Conservation (phyloP, 805 yeast genomes). For the Pichia phayaonensis region DNA sequence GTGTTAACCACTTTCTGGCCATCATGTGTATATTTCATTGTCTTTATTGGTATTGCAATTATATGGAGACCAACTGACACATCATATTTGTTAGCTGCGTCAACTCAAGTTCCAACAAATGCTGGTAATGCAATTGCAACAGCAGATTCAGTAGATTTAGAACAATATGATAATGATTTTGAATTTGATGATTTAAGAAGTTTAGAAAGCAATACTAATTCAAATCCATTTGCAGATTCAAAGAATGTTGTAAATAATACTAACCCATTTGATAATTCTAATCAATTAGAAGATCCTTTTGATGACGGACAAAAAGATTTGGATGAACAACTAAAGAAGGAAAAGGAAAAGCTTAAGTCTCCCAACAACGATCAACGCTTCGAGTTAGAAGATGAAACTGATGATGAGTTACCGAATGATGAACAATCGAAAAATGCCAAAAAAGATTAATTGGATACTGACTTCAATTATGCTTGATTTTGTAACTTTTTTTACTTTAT, state of each 20-base stretch:
- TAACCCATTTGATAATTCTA: constrained; percentile 28
- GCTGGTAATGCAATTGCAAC: constrained; percentile 34
- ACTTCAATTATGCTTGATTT: neutral
- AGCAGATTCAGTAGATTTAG: constrained; percentile 22
- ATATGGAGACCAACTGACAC: constrained; percentile 98
- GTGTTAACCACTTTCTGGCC: constrained; percentile 94
- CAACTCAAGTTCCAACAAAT: constrained; percentile 73
- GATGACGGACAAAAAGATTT: constrained; percentile 17
- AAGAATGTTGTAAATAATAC: constrained; percentile 7
- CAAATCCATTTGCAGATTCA: constrained; percentile 24
- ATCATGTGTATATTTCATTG: constrained; percentile 73
- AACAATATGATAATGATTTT: constrained; percentile 43
- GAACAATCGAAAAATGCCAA: neutral
- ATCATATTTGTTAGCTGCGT: constrained; percentile 88
- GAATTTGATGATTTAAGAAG: constrained; percentile 52
- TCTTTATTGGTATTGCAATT: constrained; percentile 76
- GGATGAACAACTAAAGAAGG: constrained; percentile 28
- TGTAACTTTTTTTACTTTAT: neutral
- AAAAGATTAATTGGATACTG: neutral
- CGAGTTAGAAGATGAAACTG: constrained; percentile 26
- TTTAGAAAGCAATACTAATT: constrained; percentile 32
- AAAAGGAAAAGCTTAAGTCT: constrained; percentile 15
- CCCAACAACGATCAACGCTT: constrained; percentile 19
- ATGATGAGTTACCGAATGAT: constrained; percentile 10
- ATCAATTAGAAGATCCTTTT: constrained; percentile 12